Percentiles rank a stretch among this genome's conserved stretches.
Evolutionary conservation across 2,329 filamentous ascomycete genomes (phyloP).

Genomic region (Penicillium hesseltinei): DNA sequence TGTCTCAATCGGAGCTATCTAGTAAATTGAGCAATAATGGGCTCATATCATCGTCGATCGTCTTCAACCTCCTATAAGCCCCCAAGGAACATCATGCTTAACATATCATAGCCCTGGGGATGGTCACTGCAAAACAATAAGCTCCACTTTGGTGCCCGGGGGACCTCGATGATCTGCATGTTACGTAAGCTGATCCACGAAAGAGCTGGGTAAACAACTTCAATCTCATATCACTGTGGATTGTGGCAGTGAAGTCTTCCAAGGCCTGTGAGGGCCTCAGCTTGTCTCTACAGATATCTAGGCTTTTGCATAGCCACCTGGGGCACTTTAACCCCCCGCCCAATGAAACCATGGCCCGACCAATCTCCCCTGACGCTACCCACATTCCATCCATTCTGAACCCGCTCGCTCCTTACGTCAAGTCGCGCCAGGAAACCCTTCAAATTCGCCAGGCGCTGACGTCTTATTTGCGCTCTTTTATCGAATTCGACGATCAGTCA

Average conservation of each 20-base stretch:
- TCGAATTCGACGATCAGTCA: conserved; percentile 32
- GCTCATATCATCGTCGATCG: neutral
- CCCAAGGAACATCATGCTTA: neutral
- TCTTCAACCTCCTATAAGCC: neutral
- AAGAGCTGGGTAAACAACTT: conserved; percentile 7
- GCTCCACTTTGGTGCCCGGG: neutral
- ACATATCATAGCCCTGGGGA: neutral
- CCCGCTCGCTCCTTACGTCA: conserved; percentile 41
- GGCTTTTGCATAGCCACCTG: neutral
- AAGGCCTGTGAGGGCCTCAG: neutral
- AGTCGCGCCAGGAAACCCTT: conserved; percentile 39
- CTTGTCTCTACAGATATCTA: neutral
- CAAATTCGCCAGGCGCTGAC: conserved; percentile 42
- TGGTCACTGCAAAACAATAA: neutral
- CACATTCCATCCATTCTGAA: conserved; percentile 37
- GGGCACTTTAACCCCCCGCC: neutral
- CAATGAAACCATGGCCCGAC: conserved; percentile 29
- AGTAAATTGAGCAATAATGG: neutral
- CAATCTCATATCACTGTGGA: neutral
- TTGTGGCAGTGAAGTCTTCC: conserved; percentile 3
- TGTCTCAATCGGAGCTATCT: conserved; percentile 10
- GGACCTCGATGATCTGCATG: conserved; percentile 7
- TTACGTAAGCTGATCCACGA: conserved; percentile 19
- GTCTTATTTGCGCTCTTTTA: conserved; percentile 37
- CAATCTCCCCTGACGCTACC: conserved; percentile 15